Percentiles rank a stretch among this genome's conserved stretches.
Evolutionary conservation across 179 eudicot genomes (phyloP).

Genomic region (Pouteria campechiana): DNA sequence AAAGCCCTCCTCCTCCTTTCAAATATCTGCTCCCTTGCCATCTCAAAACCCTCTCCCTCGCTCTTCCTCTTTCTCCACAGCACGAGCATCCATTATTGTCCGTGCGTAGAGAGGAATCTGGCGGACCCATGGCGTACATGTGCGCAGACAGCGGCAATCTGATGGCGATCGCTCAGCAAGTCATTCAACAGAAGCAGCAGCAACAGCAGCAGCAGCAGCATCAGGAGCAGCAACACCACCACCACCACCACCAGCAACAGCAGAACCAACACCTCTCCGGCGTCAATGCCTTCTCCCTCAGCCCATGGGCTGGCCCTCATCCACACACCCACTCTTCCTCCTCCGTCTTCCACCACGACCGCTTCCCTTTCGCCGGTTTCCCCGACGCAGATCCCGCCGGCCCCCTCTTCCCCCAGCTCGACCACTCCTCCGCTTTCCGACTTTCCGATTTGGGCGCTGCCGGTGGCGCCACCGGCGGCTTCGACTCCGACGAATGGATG

Average conservation of each 20-base stretch:
- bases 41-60: too few species aligned
- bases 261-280: slow-evolving; percentile 22
- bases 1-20: too few species aligned
- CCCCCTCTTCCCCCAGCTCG: slow-evolving; percentile 41
- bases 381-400: slow-evolving; percentile 27
- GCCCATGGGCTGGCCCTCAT: slow-evolving; percentile 35
- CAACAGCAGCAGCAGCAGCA: slow-evolving; percentile 54
- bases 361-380: slow-evolving; percentile 28
- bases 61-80: not conserved
- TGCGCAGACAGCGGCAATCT: slow-evolving; percentile 94
- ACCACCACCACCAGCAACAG: slow-evolving; percentile 15
- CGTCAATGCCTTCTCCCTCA: slow-evolving; percentile 28
- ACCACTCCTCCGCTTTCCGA: slow-evolving; percentile 31
- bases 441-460: slow-evolving; percentile 45
- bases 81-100: not conserved
- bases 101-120: not conserved
- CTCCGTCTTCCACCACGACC: slow-evolving; percentile 31
- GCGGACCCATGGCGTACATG: slow-evolving; percentile 71
- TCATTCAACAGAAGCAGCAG: slow-evolving; percentile 74
- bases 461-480: slow-evolving; percentile 37
- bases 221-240: slow-evolving; percentile 18
- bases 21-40: too few species aligned
- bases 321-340: slow-evolving; percentile 10
- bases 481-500: slow-evolving; percentile 95
- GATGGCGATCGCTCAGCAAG: slow-evolving; percentile 96